Evolutionary conservation across 2,329 filamentous ascomycete genomes (phyloP).

Genomic region (Penicillium sumatraense): DNA sequence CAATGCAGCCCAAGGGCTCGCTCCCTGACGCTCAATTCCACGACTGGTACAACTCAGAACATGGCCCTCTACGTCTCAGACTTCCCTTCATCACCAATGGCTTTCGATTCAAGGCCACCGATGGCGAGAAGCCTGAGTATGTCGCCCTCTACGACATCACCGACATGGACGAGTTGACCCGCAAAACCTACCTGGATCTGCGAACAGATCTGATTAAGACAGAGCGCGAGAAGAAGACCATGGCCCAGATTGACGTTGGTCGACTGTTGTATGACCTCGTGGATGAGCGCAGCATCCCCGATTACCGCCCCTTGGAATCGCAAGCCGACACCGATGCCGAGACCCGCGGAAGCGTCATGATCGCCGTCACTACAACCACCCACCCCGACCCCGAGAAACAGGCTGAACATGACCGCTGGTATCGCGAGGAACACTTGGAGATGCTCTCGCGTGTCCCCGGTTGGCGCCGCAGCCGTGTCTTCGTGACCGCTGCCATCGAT

Average conservation of each 20-base stretch:
- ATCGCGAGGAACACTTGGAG: slow-evolving; percentile 72
- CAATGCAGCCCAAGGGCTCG: slow-evolving; percentile 76
- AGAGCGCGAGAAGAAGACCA: slow-evolving; percentile 63
- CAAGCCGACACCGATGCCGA: slow-evolving; percentile 62
- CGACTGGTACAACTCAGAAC: slow-evolving; percentile 94
- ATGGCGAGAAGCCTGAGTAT: slow-evolving; percentile 67
- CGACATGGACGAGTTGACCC: slow-evolving; percentile 71
- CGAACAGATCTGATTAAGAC: slow-evolving; percentile 56
- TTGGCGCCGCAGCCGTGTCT: slow-evolving; percentile 75
- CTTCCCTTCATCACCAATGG: slow-evolving; percentile 76
- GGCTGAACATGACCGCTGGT: slow-evolving; percentile 69
- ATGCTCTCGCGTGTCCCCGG: slow-evolving; percentile 76
- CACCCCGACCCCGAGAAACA: slow-evolving; percentile 56
- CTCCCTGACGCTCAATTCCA: slow-evolving; percentile 74
- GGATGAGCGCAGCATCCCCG: slow-evolving; percentile 57
- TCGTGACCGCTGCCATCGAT: slow-evolving; percentile 68
- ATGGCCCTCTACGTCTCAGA: slow-evolving; percentile 79
- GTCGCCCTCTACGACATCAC: slow-evolving; percentile 83
- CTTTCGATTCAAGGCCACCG: slow-evolving; percentile 74
- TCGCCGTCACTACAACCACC: slow-evolving; percentile 65
- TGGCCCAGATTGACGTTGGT: slow-evolving; percentile 70
- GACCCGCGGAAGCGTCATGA: slow-evolving; percentile 60
- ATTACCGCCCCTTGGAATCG: slow-evolving; percentile 65
- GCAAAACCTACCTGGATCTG: slow-evolving; percentile 64
- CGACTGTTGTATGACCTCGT: slow-evolving; percentile 73